phyloP scores from a whole-genome alignment of 208 protist species.

The Leishmania gerbilli region DNA sequence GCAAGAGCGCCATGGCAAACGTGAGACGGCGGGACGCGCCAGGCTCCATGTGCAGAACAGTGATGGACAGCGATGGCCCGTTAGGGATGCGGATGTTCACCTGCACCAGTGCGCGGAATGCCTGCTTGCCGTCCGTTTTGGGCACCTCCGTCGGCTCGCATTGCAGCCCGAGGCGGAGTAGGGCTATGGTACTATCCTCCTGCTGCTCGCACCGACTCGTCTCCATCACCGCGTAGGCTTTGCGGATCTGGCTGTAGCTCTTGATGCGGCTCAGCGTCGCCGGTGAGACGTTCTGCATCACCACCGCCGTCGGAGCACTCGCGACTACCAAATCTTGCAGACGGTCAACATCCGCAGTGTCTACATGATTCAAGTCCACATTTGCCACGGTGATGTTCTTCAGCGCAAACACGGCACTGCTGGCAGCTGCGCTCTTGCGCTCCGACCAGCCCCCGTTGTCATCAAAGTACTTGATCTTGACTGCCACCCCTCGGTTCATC shows the following conservation, averaged over 20 bases:
- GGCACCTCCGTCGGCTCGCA: constrained; percentile 61
- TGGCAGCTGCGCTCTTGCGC: constrained; percentile 30
- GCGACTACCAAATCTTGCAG: constrained; percentile 54
- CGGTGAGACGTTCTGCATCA: constrained; percentile 64
- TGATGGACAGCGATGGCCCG: constrained; percentile 47
- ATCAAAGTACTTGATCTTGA: constrained; percentile 78
- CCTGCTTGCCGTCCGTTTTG: constrained; percentile 46
- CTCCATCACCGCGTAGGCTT: constrained; percentile 75
- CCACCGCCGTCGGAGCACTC: constrained; percentile 58
- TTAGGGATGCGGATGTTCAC: constrained; percentile 43
- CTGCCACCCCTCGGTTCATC: constrained; percentile 26
- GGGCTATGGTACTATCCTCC: constrained; percentile 55
- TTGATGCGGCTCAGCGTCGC: constrained; percentile 58
- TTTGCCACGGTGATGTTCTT: constrained; percentile 67
- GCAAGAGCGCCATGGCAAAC: constrained; percentile 41
- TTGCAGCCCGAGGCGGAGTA: constrained; percentile 63
- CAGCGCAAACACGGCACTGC: constrained; percentile 19
- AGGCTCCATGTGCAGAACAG: constrained; percentile 58
- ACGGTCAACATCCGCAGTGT: constrained; percentile 50
- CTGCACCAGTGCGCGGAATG: constrained; percentile 46
- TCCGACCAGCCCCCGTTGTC: constrained; percentile 71
- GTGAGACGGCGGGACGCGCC: constrained; percentile 38
- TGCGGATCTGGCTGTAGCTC: constrained; percentile 47
- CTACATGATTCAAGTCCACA: constrained; percentile 55
- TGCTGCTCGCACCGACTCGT: constrained; percentile 54